A percentile compares a stretch with the other conserved stretches of the same genome.
Evolutionary conservation across 768 basidiomycete genomes (phyloP).

Genomic region (Mrakia frigida): DNA sequence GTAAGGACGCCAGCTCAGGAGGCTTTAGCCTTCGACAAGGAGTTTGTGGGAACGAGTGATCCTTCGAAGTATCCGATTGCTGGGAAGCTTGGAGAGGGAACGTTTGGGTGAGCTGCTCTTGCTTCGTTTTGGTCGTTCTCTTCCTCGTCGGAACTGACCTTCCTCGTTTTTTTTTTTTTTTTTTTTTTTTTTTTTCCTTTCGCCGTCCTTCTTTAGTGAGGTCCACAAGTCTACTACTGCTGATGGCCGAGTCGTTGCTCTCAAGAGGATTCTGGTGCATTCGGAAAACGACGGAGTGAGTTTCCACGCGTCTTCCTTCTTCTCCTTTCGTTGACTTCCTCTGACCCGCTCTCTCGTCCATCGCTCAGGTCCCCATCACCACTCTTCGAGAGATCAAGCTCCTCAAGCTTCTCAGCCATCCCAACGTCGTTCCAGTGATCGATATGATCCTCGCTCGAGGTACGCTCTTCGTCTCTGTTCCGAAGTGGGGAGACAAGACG

Average conservation of each 20-base stretch:
- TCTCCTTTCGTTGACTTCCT: neutral
- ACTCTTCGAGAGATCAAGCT: slow-evolving; percentile 96
- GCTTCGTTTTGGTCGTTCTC: slow-evolving; percentile 10
- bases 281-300: slow-evolving; percentile 89
- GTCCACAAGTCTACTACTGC: slow-evolving; percentile 75
- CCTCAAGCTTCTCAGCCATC: slow-evolving; percentile 79
- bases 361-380: slow-evolving; percentile 65
- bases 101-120: slow-evolving; percentile 70
- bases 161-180: neutral
- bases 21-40: slow-evolving; percentile 30
- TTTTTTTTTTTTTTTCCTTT: slow-evolving; percentile 14
- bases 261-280: slow-evolving; percentile 94
- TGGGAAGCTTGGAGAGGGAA: slow-evolving; percentile 90
- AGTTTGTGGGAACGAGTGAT: slow-evolving; percentile 42
- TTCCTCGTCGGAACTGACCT: slow-evolving; percentile 30
- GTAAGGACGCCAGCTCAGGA: slow-evolving; percentile 38
- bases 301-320: neutral
- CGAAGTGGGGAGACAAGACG: neutral
- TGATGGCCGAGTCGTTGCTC: slow-evolving; percentile 64
- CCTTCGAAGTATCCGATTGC: slow-evolving; percentile 73
- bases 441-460: slow-evolving; percentile 77
- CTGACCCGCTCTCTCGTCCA: neutral
- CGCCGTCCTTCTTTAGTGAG: slow-evolving; percentile 54
- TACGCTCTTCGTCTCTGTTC: slow-evolving; percentile 29
- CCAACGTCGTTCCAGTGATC: slow-evolving; percentile 75